These are phyloP conservation scores for Coniosporium tulheliwenetii DNA, from an alignment of 2,329 filamentous ascomycete genomes.

Conservation along the genomic window DNA sequence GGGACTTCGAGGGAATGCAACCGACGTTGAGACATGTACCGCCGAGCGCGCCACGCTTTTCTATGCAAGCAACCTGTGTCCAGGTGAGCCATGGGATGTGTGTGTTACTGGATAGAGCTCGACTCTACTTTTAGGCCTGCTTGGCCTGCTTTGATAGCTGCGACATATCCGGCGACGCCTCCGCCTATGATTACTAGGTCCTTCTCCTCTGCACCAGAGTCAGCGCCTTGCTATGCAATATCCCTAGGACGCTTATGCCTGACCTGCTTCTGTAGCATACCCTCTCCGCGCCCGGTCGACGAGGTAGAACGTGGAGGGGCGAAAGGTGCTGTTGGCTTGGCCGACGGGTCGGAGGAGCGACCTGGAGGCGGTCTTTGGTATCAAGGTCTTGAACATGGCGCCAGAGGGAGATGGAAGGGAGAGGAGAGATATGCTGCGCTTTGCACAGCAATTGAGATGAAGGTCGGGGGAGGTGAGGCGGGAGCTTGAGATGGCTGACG, in stretches of 20 bases:
- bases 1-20: constrained; percentile 97
- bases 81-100: constrained; percentile 5
- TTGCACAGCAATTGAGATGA: not conserved
- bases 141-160: constrained; percentile 97
- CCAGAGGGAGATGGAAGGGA: not conserved
- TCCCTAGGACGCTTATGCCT: constrained; percentile 4
- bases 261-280: constrained; percentile 39
- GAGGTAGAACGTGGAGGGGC: constrained; percentile 27
- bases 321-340: constrained; percentile 7
- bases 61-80: constrained; percentile 77
- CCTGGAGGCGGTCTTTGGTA: constrained; percentile 6
- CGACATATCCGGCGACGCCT: constrained; percentile 95
- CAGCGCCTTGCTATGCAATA: constrained; percentile 14
- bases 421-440: not conserved
- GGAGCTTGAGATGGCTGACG: no score
- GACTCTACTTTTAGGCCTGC: constrained; percentile 79
- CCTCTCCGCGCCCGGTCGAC: constrained; percentile 37
- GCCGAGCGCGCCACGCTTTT: constrained; percentile 89
- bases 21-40: constrained; percentile 98
- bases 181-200: constrained; percentile 96
- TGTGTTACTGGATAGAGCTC: not conserved
- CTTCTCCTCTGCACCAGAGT: constrained; percentile 57
- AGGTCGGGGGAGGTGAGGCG: no score
- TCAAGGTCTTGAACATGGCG: constrained; percentile 7
- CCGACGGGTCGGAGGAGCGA: constrained; percentile 6